Base-by-base conservation (phyloP, 1,139 yeast species). In the Torulaspora pretoriensis region DNA sequence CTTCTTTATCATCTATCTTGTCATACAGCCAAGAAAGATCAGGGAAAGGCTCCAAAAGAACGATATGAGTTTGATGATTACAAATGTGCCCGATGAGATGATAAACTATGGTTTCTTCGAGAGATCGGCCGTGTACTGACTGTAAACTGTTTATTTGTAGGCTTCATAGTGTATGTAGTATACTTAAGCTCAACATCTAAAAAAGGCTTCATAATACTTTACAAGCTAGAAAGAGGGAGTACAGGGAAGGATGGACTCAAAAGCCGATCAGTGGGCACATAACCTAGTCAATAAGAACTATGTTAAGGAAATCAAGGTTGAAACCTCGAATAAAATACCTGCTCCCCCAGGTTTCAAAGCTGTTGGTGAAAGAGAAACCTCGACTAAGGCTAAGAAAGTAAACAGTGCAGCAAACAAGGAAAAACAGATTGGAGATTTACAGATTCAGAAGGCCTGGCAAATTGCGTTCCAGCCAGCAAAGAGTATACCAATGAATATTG, bases 401-500 rank as follows among this genome's bases (percentile, higher is more conserved):
- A 46, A 40, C 6, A 39, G 33, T 26, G 39, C 46, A 2, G 26
- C 47, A 10, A 38, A 35, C 5, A 49, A 47, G 17, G 38, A 40
- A 3, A 44, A 47, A 10, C 54, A 61, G 25, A 47, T 75, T 29
- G 71, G 70, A 38, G 68, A 66, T 22, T 64, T 79, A 45, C 80
- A 75, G 57, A 64, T 70, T 23, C 78, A 75, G 60, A 86, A 83
- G 60, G 92, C 95, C 0, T 88, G 97, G 96, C 95, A 87, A 50
- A 62, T 85, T 27, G 96, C 97, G 2, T 67, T 77, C 13, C 81
- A 81, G 1, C 97, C 97, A 0, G 88, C 90, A 2, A 92, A 90
- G 61, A 75, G 81, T 19, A 70, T 92, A 24, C 96, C 97, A 4
- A 85, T 89, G 95, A 92, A 88, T 57, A 64, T 85, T 47, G 70